phyloP scores from a whole-genome alignment of 192 early-diverging fungal species.

The Linnemannia elongata region DNA sequence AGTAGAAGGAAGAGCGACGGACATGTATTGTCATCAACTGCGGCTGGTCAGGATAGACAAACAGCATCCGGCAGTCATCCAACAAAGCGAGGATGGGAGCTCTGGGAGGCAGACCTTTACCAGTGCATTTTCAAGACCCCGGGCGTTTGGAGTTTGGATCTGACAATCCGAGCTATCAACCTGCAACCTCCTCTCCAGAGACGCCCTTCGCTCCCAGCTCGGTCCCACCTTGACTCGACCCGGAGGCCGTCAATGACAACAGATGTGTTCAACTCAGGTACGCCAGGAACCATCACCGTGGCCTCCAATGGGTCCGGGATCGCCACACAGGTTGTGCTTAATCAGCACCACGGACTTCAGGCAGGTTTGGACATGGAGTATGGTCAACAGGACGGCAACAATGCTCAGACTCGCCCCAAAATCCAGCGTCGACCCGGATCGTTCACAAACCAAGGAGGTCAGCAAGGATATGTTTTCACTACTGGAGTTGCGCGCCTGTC shows the following conservation, averaged over 20 bases:
- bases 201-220: not conserved
- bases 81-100: slow-evolving; percentile 48
- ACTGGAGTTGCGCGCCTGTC: slow-evolving; percentile 3
- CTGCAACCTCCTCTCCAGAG: slow-evolving; percentile 18
- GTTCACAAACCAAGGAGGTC: slow-evolving; percentile 8
- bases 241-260: not conserved
- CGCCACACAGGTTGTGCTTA: slow-evolving; percentile 17
- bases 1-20: slow-evolving; percentile 33
- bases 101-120: slow-evolving; percentile 55
- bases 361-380: not conserved
- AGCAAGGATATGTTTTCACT: slow-evolving; percentile 30
- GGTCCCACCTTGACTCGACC: not conserved
- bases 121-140: slow-evolving; percentile 52
- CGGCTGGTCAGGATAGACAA: not conserved
- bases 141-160: slow-evolving; percentile 47
- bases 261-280: not conserved
- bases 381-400: not conserved
- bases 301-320: slow-evolving; percentile 43
- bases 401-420: slow-evolving; percentile 14
- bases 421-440: slow-evolving; percentile 43
- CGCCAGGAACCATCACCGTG: not conserved
- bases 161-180: slow-evolving; percentile 39
- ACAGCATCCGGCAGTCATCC: not conserved
- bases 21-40: not conserved
- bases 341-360: not conserved